Evolutionary conservation across 495 filamentous ascomycete species (phyloP), one percentile per base, ranked within the genome.

Genomic region (Penicillium chermesinum): DNA sequence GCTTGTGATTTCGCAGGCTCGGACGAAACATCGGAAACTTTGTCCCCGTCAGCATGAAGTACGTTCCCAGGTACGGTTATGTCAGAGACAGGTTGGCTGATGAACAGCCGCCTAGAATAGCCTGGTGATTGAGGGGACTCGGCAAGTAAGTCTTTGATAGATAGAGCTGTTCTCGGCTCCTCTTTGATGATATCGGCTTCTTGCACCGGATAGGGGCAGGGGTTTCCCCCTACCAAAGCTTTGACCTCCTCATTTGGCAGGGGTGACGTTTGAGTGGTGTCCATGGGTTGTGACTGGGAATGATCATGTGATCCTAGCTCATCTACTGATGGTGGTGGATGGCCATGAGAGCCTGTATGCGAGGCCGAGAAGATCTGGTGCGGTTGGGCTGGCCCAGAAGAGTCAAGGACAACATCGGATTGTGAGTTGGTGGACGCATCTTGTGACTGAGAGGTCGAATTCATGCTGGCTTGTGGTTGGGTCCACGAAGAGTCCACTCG

Each of bases 401-500:
- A 66, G 41, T 67, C 52, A 8, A 56, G 50, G 2, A 59, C 52
- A 27, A 59, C 40, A 17, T 53, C 57, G 13, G 41, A 19, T 16
- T 44, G 41, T 5, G 41, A 38, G 12, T 13, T 22, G 15, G 44
- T 25, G 6, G 35, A 2, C 2, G 9, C 2, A 25, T 46, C 19
- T 20, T 46, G 49, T 0, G 49, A 19, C 1, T 49, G 49, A 7
- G 59, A 62, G 16, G 61, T 62, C 4, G 52, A 60, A 14, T 35
- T 36, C 39, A 48, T 58, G 39, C 53, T 63, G 12, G 52, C 2
- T 38, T 63, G 58, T 14, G 42, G 41, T 18, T 64, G 61, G 2
- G 63, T 64, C 5, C 59, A 56, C 0, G 59, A 40, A 18, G 64
- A 50, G 38, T 61, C 54, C 17, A 60, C 39, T 15, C 17, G 49